Evolutionary conservation across 2,329 filamentous ascomycete genomes (phyloP), one percentile per base, ranked within the genome.

Genomic region (Colletotrichum melonis): DNA sequence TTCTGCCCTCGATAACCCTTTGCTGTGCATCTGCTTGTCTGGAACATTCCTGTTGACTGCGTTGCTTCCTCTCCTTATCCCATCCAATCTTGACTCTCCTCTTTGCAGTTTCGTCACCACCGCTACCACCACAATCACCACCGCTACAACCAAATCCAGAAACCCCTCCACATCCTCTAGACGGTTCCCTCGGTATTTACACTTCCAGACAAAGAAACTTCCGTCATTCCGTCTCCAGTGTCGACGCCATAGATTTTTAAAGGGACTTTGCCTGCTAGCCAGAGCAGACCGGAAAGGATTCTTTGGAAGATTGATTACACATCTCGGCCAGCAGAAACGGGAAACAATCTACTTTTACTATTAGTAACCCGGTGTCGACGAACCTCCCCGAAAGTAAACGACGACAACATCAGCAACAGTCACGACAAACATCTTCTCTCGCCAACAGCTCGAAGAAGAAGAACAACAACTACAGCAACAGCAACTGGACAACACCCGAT

Each of bases 11-110:
- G 54, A 12, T 49, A 46, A 35, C 5, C 64, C 35, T 60, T 67
- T 63, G 60, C 52, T 49, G 56, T 57, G 69, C 57, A 62, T 72
- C 56, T 57, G 64, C 49, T 63, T 63, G 57, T 72, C 64, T 72
- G 52, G 57, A 58, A 68, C 67, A 66, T 69, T 32, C 38, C 54
- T 32, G 46, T 26, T 64, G 62, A 52, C 38, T 67, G 24, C 24
- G 49, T 16, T 49, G 16, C 64, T 46, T 38, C 49, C 12, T 35
- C 62, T 14, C 24, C 46, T 14, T 28, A 32, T 22, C 22, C 26
- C 19, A 2, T 49, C 19, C 52, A 55, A 55, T 28, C 22, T 55
- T 26, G 22, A 24, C 22, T 24, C 52, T 28, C 52, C 22, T 55
- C 16, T 28, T 24, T 28, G n/a, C 32, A 14, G 22, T 24, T 28